Conservation (phyloP, 495 filamentous ascomycete species). For the Tuber indicum region DNA sequence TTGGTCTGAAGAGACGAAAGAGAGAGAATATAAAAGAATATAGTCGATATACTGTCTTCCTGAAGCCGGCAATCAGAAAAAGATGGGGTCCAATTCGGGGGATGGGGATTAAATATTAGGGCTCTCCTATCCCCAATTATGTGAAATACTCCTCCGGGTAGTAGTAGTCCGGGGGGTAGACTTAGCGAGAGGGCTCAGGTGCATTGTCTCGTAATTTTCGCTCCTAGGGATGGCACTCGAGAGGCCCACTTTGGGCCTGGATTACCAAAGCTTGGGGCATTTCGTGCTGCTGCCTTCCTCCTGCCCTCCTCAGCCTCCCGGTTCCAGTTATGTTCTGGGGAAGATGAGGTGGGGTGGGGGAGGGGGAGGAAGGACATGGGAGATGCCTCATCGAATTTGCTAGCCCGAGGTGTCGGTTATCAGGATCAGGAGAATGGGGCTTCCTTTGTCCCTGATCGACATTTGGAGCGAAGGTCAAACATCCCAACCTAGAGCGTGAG, state of each 20-base stretch:
- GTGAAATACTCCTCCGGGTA: neutral
- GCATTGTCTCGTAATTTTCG: conserved; percentile 1
- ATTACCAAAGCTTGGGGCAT: conserved; percentile 10
- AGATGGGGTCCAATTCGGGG: conserved; percentile 25
- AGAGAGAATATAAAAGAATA: neutral
- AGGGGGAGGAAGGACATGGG: neutral
- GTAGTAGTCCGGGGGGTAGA: neutral
- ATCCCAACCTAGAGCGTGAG: conserved; percentile 4
- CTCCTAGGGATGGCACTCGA: neutral
- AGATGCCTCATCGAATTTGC: neutral
- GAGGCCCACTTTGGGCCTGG: neutral
- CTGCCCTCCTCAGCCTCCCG: conserved; percentile 16
- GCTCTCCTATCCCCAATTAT: neutral
- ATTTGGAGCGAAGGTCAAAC: conserved; percentile 8
- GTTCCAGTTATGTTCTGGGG: conserved; percentile 7
- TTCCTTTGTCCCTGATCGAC: conserved; percentile 8
- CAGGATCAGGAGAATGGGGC: conserved; percentile 15
- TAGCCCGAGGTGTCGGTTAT: neutral
- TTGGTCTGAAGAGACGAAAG: neutral
- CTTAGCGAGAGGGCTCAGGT: conserved; percentile 2
- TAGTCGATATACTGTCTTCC: conserved; percentile 13
- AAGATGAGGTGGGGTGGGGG: neutral
- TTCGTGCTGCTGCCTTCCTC: conserved; percentile 25
- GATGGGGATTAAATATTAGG: conserved; percentile 31
- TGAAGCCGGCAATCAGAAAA: conserved; percentile 22